These are phyloP conservation scores for Nematocida sp. DNA, from an alignment of 371 early-diverging fungal species.

Conservation along the genomic window DNA sequence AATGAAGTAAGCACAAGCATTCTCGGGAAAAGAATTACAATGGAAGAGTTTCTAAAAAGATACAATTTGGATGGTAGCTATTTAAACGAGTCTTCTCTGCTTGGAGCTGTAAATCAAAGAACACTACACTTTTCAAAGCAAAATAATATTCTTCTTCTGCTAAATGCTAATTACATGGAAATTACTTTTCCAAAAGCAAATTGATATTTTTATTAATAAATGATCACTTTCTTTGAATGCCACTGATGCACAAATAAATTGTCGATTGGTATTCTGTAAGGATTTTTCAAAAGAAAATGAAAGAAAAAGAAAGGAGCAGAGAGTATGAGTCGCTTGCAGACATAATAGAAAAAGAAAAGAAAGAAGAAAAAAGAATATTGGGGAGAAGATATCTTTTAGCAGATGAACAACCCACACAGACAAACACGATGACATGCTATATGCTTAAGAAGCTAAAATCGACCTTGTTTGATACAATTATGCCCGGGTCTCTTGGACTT, in stretches of 20 bases:
- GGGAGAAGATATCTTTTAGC: slow-evolving; percentile 4
- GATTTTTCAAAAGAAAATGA: too few species aligned
- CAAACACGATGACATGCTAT: slow-evolving; percentile 22
- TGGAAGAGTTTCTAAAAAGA: neutral
- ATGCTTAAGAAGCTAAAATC: slow-evolving; percentile 32
- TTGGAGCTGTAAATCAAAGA: neutral
- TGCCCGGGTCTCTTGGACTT: slow-evolving; percentile 33
- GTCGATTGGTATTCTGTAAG: too few species aligned
- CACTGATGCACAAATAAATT: too few species aligned
- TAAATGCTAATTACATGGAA: too few species aligned
- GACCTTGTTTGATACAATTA: neutral
- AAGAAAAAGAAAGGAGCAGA: neutral
- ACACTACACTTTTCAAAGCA: too few species aligned
- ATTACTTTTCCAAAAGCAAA: too few species aligned
- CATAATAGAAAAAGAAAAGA: slow-evolving; percentile 1
- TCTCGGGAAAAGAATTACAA: slow-evolving; percentile 22
- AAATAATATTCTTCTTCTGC: too few species aligned
- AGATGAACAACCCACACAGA: too few species aligned
- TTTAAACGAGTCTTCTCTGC: neutral
- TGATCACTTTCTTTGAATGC: too few species aligned
- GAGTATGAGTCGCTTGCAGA: neutral
- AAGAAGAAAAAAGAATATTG: neutral
- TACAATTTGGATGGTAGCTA: neutral
- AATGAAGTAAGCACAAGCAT: slow-evolving; percentile 1
- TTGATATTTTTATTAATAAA: too few species aligned